These are phyloP conservation scores for Flagelloscypha sp. DNA, from an alignment of 768 basidiomycete genomes.

Conservation along the genomic window DNA sequence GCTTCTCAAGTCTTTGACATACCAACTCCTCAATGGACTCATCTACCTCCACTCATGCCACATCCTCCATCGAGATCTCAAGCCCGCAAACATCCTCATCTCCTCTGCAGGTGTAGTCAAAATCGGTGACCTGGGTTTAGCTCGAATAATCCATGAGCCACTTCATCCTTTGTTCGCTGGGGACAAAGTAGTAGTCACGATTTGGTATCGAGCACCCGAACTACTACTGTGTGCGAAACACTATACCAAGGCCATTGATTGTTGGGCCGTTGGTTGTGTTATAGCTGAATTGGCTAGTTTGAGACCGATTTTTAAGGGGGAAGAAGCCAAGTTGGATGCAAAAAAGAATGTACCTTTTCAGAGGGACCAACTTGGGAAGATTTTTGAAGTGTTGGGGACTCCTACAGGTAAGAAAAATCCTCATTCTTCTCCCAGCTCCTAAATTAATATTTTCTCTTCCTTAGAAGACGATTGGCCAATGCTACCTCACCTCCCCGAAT, in stretches of 20 bases:
- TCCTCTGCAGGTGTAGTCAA: slow-evolving; percentile 85
- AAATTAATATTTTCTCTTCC: slow-evolving; percentile 4
- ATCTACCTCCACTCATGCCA: slow-evolving; percentile 92
- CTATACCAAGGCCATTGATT: slow-evolving; percentile 93
- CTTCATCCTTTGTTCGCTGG: slow-evolving; percentile 86
- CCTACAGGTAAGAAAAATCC: slow-evolving; percentile 57
- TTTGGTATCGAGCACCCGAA: slow-evolving; percentile 98
- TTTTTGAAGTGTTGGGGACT: slow-evolving; percentile 92
- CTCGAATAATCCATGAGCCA: slow-evolving; percentile 84
- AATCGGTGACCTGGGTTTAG: slow-evolving; percentile 96
- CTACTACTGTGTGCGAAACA: slow-evolving; percentile 94
- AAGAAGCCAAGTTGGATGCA: slow-evolving; percentile 94
- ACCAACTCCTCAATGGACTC: slow-evolving; percentile 91
- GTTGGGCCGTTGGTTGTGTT: slow-evolving; percentile 98
- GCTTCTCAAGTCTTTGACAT: slow-evolving; percentile 87
- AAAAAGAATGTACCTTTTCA: slow-evolving; percentile 99
- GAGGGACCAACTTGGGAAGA: slow-evolving; percentile 87
- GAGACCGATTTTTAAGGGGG: slow-evolving; percentile 96
- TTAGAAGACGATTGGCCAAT: slow-evolving; percentile 85
- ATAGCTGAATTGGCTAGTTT: slow-evolving; percentile 92
- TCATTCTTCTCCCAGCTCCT: slow-evolving; percentile 1
- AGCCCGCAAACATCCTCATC: slow-evolving; percentile 98
- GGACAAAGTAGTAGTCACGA: slow-evolving; percentile 98
- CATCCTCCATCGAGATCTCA: slow-evolving; percentile 94
- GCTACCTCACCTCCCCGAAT: slow-evolving; percentile 81